A percentile compares a stretch with the other conserved stretches of the same genome.
Evolutionary conservation across 176 grass and related monocot genomes (phyloP).

Genomic region (Zea luxurians): DNA sequence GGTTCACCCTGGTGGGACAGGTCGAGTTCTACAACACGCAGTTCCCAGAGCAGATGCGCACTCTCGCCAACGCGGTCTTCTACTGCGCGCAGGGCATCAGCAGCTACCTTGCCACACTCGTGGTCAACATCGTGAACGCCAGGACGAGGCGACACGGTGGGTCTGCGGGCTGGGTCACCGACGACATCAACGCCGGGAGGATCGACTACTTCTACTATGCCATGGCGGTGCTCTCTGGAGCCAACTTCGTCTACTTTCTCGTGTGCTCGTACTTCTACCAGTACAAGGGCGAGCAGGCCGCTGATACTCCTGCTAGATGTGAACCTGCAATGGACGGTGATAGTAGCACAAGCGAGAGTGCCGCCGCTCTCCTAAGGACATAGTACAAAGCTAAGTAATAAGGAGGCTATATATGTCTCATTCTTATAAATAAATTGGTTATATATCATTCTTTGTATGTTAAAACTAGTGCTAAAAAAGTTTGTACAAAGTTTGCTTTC

Average conservation of each 20-base stretch:
- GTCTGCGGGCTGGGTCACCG: conserved; percentile 29
- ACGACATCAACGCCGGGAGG: conserved; percentile 41
- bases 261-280: conserved; percentile 42
- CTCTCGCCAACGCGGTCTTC: conserved; percentile 37
- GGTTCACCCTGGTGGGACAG: conserved; percentile 45
- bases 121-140: conserved; percentile 37
- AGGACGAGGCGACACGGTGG: not conserved
- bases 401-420: not conserved
- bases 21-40: conserved; percentile 63
- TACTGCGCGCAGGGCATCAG: conserved; percentile 36
- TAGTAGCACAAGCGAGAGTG: not conserved
- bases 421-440: not conserved
- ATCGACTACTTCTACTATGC: conserved; percentile 55
- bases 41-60: conserved; percentile 58
- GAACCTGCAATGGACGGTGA: not conserved
- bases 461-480: too few species aligned
- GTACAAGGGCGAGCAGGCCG: conserved; percentile 40
- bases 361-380: not conserved
- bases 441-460: not conserved
- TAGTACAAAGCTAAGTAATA: not conserved
- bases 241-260: conserved; percentile 51
- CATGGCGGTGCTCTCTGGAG: conserved; percentile 35
- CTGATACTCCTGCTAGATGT: not conserved
- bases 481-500: too few species aligned
- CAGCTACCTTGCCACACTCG: conserved; percentile 45